A percentile compares a stretch with the other conserved stretches of the same genome.
phyloP scores from a whole-genome alignment of 805 yeast genomes.

The Yamadazyma scolyti region DNA sequence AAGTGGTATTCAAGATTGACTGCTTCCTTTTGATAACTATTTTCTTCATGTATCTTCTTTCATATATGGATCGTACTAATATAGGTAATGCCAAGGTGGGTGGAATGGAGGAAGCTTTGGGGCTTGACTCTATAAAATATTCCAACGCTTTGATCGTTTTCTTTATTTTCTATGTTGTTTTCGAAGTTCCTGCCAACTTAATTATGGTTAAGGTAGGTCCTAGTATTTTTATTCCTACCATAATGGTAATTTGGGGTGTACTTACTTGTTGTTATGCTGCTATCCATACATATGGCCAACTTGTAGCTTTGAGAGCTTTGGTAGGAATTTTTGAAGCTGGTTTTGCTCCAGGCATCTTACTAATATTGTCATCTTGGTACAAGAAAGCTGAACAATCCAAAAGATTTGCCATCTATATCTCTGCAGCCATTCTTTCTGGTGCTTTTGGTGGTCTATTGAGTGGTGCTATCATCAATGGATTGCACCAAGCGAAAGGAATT shows the following conservation, averaged over 20 bases:
- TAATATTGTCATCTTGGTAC: constrained; percentile 19
- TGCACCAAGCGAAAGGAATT: constrained; percentile 36
- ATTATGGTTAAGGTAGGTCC: constrained; percentile 34
- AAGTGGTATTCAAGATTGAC: constrained; percentile 6
- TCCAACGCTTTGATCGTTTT: constrained; percentile 45
- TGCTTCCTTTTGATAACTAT: constrained; percentile 5
- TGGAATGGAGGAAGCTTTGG: constrained; percentile 54
- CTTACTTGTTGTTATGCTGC: constrained; percentile 5
- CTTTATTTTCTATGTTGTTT: constrained; percentile 49
- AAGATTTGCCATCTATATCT: constrained; percentile 11
- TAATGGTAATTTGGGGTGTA: constrained; percentile 9
- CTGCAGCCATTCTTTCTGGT: constrained; percentile 10
- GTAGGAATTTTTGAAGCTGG: constrained; percentile 27
- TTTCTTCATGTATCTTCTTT: constrained; percentile 7
- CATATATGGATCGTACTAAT: constrained; percentile 37
- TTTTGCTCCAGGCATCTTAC: constrained; percentile 17
- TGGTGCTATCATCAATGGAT: constrained; percentile 16
- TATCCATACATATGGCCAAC: background rate
- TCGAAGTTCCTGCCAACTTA: constrained; percentile 19
- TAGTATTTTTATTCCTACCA: constrained; percentile 58
- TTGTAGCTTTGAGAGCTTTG: constrained; percentile 18
- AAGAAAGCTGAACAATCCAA: constrained; percentile 17
- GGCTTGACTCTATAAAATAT: constrained; percentile 51
- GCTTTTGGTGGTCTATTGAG: constrained; percentile 18
- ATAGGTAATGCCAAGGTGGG: constrained; percentile 63